Percentiles rank a stretch among this genome's conserved stretches.
Evolutionary conservation across 208 protist species (phyloP).

Genomic region (Lotmaria passim): DNA sequence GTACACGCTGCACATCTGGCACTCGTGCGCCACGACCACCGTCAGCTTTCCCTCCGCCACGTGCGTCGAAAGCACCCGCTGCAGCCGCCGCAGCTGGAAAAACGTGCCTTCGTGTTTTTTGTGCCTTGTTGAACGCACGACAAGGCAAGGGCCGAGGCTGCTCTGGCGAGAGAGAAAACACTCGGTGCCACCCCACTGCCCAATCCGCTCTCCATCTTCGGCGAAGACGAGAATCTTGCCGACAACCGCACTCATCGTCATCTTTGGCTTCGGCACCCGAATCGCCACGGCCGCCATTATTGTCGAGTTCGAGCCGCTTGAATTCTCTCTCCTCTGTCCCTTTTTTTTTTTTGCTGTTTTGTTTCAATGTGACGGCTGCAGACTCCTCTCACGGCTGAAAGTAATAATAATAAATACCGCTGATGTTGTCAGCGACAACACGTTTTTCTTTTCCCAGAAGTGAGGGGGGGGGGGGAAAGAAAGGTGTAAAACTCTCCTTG

Average conservation of each 20-base stretch:
- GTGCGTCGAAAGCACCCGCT: constrained; percentile 58
- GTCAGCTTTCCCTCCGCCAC: constrained; percentile 71
- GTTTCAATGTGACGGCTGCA: too few relatives aligned
- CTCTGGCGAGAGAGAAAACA: constrained; percentile 82
- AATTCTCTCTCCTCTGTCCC: not conserved
- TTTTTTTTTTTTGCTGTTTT: constrained; percentile 12
- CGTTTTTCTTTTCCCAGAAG: too few relatives aligned
- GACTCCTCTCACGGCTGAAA: too few relatives aligned
- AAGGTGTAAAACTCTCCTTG: too few relatives aligned
- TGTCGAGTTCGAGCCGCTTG: too few relatives aligned
- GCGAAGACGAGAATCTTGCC: constrained; percentile 63
- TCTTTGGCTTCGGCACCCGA: constrained; percentile 51
- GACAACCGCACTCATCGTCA: constrained; percentile 60
- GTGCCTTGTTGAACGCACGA: constrained; percentile 74
- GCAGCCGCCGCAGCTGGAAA: constrained; percentile 59
- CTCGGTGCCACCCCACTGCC: constrained; percentile 84
- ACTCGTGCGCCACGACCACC: constrained; percentile 63
- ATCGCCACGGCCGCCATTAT: constrained; percentile 31
- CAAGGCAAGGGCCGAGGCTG: constrained; percentile 75
- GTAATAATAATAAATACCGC: too few relatives aligned
- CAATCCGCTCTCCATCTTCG: constrained; percentile 72
- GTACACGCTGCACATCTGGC: constrained; percentile 62
- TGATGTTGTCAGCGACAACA: too few relatives aligned
- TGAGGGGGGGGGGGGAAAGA: too few relatives aligned
- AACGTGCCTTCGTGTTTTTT: constrained; percentile 72